Conservation (phyloP, 2,329 filamentous ascomycete species). For the Boeremia lycopersici region DNA sequence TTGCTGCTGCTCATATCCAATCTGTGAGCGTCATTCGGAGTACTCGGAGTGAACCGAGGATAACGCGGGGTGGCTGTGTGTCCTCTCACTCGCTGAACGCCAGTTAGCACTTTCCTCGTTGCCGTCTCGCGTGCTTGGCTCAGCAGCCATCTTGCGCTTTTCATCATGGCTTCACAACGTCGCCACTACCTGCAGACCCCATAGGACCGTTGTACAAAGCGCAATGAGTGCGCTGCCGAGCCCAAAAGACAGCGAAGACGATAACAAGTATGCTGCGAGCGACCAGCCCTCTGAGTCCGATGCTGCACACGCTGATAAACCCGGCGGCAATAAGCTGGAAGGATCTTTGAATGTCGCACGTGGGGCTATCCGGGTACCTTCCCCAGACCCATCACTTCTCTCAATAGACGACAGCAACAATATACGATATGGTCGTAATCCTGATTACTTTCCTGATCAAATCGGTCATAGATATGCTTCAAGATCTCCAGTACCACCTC, state of each 20-base stretch:
- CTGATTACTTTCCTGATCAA: slow-evolving; percentile 23
- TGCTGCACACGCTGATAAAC: slow-evolving; percentile 28
- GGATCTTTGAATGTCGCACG: slow-evolving; percentile 30
- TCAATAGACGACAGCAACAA: slow-evolving; percentile 44
- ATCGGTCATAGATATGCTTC: slow-evolving; percentile 27
- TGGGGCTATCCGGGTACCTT: slow-evolving; percentile 41
- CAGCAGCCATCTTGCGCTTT: slow-evolving; percentile 13
- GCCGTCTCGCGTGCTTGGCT: slow-evolving; percentile 28
- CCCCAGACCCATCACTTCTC: slow-evolving; percentile 41
- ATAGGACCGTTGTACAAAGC: slow-evolving; percentile 22
- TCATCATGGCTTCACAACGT: slow-evolving; percentile 17
- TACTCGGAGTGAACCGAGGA: slow-evolving; percentile 11
- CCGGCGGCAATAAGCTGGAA: slow-evolving; percentile 36
- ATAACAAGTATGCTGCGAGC: slow-evolving; percentile 24
- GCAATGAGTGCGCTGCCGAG: slow-evolving; percentile 31
- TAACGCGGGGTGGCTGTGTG: slow-evolving; percentile 21
- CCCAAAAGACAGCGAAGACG: slow-evolving; percentile 22
- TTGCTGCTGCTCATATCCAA: background rate
- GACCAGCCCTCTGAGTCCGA: slow-evolving; percentile 15
- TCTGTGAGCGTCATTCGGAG: background rate
- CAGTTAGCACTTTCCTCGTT: slow-evolving; percentile 31
- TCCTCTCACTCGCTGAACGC: slow-evolving; percentile 28
- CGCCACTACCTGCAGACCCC: slow-evolving; percentile 12
- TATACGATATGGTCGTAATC: slow-evolving; percentile 33
- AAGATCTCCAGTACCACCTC: slow-evolving; percentile 31